These are phyloP conservation scores for maize (Zea mays) DNA, from an alignment of 176 grass and related monocot genomes.

Conservation along the genomic window DNA sequence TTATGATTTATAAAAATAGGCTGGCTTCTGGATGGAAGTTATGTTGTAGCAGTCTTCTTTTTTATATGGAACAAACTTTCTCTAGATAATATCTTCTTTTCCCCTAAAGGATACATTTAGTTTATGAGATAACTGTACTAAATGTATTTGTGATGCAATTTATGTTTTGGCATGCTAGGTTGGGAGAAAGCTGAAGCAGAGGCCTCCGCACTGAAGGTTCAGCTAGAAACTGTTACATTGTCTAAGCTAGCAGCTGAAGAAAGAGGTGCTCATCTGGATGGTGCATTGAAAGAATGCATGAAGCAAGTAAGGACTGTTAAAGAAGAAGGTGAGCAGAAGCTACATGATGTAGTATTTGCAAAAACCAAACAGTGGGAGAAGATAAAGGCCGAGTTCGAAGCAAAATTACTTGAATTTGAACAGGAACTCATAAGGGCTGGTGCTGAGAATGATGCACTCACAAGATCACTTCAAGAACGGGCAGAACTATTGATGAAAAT, in stretches of 20 bases:
- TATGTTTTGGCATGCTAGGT: slow-evolving; percentile 56
- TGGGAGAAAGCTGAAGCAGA: slow-evolving; percentile 99
- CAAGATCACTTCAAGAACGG: slow-evolving; percentile 77
- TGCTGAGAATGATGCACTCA: slow-evolving; percentile 88
- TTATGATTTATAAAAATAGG: not conserved
- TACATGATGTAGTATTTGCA: slow-evolving; percentile 93
- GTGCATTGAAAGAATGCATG: slow-evolving; percentile 99
- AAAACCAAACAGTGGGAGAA: slow-evolving; percentile 98
- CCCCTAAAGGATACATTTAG: not conserved
- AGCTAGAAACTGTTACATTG: slow-evolving; percentile 92
- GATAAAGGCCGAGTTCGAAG: slow-evolving; percentile 81
- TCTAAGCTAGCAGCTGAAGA: slow-evolving; percentile 86
- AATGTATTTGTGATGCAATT: slow-evolving; percentile 28
- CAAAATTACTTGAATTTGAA: slow-evolving; percentile 78
- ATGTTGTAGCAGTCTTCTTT: not conserved
- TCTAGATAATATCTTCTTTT: slow-evolving; percentile 7
- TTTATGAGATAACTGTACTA: slow-evolving; percentile 15
- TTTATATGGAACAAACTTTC: not conserved
- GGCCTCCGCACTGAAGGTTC: slow-evolving; percentile 85
- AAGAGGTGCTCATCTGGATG: slow-evolving; percentile 87
- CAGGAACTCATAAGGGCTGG: slow-evolving; percentile 80
- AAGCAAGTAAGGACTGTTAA: slow-evolving; percentile 95
- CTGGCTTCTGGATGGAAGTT: not conserved
- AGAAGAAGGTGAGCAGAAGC: slow-evolving; percentile 97
- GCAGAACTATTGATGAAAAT: slow-evolving; percentile 81